Conservation (phyloP, 371 early-diverging fungal species). For the Mucor ambiguus region DNA sequence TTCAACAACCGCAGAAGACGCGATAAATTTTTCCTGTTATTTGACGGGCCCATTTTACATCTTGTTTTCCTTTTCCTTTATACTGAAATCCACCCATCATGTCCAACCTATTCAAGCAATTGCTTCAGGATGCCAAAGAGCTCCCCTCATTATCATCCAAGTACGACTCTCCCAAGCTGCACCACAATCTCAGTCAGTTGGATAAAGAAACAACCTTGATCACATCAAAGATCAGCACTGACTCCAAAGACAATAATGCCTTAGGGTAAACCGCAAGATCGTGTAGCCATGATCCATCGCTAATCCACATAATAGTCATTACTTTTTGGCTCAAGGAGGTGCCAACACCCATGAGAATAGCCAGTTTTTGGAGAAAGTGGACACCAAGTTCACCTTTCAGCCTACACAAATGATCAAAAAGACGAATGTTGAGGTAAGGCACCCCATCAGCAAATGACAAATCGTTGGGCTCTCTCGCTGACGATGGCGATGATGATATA, state of each 20-base stretch:
- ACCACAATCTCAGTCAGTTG: background rate
- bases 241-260: background rate
- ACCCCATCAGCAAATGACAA: background rate
- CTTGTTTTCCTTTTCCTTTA: background rate
- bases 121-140: background rate
- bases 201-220: background rate
- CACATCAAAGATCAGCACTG: background rate
- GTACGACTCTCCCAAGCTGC: background rate
- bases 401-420: slow-evolving; percentile 63
- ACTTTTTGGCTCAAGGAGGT: slow-evolving; percentile 75
- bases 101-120: background rate
- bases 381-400: slow-evolving; percentile 71
- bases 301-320: slow-evolving; percentile 38
- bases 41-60: background rate
- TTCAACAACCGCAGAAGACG: too few species aligned
- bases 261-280: background rate
- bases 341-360: slow-evolving; percentile 70
- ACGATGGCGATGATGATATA: slow-evolving; percentile 16
- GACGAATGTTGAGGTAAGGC: slow-evolving; percentile 80
- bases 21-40: too few species aligned
- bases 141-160: background rate
- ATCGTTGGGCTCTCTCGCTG: background rate
- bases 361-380: slow-evolving; percentile 56
- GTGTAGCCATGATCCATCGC: background rate
- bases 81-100: background rate